Conservation (phyloP, 306 rosid genomes). For the Inga oerstediana region DNA sequence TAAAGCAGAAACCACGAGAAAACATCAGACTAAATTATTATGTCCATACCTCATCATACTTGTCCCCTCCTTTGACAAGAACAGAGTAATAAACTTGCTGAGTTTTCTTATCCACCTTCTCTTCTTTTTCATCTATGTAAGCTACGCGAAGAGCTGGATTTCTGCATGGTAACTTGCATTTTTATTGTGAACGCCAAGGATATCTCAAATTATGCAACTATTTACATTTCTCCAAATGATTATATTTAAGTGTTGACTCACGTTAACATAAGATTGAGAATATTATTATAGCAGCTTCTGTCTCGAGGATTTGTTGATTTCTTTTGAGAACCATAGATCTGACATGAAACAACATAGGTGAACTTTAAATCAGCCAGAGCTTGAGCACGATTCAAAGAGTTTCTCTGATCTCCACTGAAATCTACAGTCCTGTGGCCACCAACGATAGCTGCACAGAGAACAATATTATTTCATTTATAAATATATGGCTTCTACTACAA, state of each 20-base stretch:
- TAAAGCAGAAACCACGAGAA: conserved; percentile 8
- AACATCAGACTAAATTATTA: conserved; percentile 18
- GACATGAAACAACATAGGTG: conserved; percentile 96
- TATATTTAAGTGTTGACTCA: conserved; percentile 45
- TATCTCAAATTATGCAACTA: conserved; percentile 19
- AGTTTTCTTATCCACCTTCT: conserved; percentile 47
- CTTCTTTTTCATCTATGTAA: conserved; percentile 85
- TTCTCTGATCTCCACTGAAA: conserved; percentile 28
- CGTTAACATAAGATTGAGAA: conserved; percentile 83
- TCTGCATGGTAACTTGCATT: conserved; percentile 43
- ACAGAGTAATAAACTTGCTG: conserved; percentile 72
- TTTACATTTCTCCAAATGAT: conserved; percentile 24
- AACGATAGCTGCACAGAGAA: conserved; percentile 53
- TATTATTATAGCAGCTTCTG: conserved; percentile 60
- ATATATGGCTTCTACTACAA: conserved; percentile 3
- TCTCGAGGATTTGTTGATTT: conserved; percentile 56
- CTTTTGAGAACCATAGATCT: conserved; percentile 78
- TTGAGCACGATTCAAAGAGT: conserved; percentile 48
- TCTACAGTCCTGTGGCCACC: conserved; percentile 46
- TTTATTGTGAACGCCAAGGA: conserved; percentile 35
- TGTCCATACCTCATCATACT: conserved; percentile 82
- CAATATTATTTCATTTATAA: conserved; percentile 17
- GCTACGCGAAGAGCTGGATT: conserved; percentile 87
- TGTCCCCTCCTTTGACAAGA: conserved; percentile 94
- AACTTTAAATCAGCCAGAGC: conserved; percentile 93